Evolutionary conservation across 805 yeast genomes (phyloP).

Genomic region (Candida hungchunana): DNA sequence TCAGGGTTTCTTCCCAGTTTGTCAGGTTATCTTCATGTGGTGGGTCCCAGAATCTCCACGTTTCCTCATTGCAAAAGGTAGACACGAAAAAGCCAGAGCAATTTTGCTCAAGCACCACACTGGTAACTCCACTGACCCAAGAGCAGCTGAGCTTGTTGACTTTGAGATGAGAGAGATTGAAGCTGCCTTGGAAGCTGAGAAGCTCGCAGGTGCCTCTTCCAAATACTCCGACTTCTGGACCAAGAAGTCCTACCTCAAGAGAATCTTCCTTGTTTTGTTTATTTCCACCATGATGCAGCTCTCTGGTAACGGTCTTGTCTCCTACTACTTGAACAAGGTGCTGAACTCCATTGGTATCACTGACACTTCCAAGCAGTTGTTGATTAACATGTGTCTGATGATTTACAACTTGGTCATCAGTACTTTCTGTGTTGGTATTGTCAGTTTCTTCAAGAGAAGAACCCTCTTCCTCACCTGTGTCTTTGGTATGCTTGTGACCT

Average conservation of each 20-base stretch:
- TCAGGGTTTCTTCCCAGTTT: constrained; percentile 43
- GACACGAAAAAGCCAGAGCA: constrained; percentile 37
- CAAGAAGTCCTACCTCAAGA: constrained; percentile 34
- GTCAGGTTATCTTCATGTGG: constrained; percentile 34
- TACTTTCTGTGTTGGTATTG: constrained; percentile 22
- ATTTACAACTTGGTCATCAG: constrained; percentile 37
- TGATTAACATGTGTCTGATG: constrained; percentile 45
- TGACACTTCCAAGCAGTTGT: constrained; percentile 35
- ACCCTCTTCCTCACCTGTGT: constrained; percentile 32
- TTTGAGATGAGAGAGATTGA: constrained; percentile 38
- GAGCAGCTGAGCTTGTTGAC: constrained; percentile 26
- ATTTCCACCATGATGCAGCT: constrained; percentile 37
- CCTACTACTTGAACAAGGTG: constrained; percentile 46
- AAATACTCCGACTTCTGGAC: constrained; percentile 34
- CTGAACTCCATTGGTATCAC: constrained; percentile 50
- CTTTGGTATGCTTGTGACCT: constrained; percentile 32
- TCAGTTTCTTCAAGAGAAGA: constrained; percentile 31
- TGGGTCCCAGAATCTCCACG: constrained; percentile 48
- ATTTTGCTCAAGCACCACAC: constrained; percentile 37
- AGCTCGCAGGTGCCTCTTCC: constrained; percentile 25
- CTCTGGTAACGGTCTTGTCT: constrained; percentile 48
- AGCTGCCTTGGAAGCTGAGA: constrained; percentile 38
- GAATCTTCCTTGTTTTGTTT: constrained; percentile 33
- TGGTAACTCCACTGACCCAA: constrained; percentile 26
- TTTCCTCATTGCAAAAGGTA: constrained; percentile 37